Conservation (phyloP, 1,284 basidiomycete species). For the Ceratobasidium sp. region DNA sequence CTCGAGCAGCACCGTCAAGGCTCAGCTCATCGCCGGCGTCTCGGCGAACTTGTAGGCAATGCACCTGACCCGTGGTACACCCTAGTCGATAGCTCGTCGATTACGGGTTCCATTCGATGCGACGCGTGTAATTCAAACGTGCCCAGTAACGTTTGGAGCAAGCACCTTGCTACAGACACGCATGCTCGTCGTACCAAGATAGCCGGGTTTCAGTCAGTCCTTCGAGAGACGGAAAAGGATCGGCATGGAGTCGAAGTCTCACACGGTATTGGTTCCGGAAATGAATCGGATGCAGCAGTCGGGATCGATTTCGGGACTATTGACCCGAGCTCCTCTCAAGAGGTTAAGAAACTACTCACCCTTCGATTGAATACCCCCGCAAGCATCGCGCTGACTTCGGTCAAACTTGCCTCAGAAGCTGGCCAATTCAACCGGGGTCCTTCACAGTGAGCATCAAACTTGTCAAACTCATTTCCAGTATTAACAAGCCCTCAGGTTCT, state of each 20-base stretch:
- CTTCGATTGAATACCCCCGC: slow-evolving; percentile 42
- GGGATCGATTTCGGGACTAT: slow-evolving; percentile 55
- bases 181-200: slow-evolving; percentile 52
- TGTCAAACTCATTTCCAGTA: background rate
- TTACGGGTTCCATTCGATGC: slow-evolving; percentile 51
- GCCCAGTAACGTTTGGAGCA: slow-evolving; percentile 47
- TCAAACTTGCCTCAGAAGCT: slow-evolving; percentile 37
- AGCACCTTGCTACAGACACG: slow-evolving; percentile 47
- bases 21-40: slow-evolving; percentile 46
- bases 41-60: slow-evolving; percentile 44
- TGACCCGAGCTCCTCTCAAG: slow-evolving; percentile 43
- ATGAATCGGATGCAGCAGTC: slow-evolving; percentile 43
- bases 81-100: slow-evolving; percentile 35
- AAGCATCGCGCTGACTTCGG: slow-evolving; percentile 30
- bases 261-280: slow-evolving; percentile 32
- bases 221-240: slow-evolving; percentile 57
- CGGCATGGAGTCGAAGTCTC: slow-evolving; percentile 54
- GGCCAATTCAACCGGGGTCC: slow-evolving; percentile 26
- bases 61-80: slow-evolving; percentile 47
- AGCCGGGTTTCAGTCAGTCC: slow-evolving; percentile 50
- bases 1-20: slow-evolving; percentile 50
- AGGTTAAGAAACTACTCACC: slow-evolving; percentile 42
- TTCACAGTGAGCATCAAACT: slow-evolving; percentile 22
- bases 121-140: slow-evolving; percentile 53
- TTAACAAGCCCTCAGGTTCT: slow-evolving; percentile 40